Conservation (phyloP, 1,139 yeast species). For the Oligophagozyma castellii region DNA sequence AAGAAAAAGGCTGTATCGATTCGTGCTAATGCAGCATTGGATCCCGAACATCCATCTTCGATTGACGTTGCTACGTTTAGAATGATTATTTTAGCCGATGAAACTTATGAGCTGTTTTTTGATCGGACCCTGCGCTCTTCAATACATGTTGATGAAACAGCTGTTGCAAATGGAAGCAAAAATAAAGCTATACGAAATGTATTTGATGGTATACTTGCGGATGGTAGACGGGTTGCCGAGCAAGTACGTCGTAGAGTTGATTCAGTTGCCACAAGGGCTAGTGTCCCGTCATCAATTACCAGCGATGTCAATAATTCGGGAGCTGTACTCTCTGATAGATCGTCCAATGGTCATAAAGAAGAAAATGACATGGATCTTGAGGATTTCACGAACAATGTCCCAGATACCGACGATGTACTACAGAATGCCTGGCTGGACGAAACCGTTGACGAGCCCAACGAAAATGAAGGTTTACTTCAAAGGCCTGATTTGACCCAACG, state of each 20-base stretch:
- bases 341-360: constrained; percentile 3
- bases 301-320: neutral
- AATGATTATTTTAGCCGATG: constrained; percentile 90
- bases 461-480: constrained; percentile 5
- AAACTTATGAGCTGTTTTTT: constrained; percentile 77
- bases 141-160: constrained; percentile 49
- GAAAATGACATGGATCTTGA: constrained; percentile 17
- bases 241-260: constrained; percentile 83
- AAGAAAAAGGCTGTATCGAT: constrained; percentile 29
- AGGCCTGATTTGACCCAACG: too few species aligned
- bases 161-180: constrained; percentile 32
- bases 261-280: constrained; percentile 25
- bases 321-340: neutral
- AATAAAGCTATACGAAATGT: constrained; percentile 66
- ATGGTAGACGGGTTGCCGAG: constrained; percentile 80
- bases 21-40: constrained; percentile 63
- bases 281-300: constrained; percentile 3
- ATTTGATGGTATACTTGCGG: constrained; percentile 85
- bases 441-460: constrained; percentile 4
- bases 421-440: constrained; percentile 11
- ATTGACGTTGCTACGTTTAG: constrained; percentile 82
- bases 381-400: constrained; percentile 14
- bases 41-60: constrained; percentile 63
- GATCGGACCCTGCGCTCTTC: constrained; percentile 51
- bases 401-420: constrained; percentile 13